Percentiles rank a stretch among this genome's conserved stretches.
phyloP scores from a whole-genome alignment of 192 early-diverging fungal species.

The Gonapodya prolifera region DNA sequence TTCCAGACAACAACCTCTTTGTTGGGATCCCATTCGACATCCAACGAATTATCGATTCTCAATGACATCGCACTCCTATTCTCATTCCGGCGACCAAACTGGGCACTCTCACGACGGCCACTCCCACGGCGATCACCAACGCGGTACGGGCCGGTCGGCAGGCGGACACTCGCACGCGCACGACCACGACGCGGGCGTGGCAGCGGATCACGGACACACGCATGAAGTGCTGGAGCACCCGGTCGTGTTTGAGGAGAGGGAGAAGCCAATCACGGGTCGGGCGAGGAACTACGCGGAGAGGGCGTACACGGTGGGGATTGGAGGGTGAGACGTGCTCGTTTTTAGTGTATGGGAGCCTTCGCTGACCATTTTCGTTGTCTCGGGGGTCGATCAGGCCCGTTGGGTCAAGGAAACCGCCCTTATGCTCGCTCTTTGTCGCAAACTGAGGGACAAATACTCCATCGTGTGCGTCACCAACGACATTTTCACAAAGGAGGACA shows the following conservation, averaged over 20 bases:
- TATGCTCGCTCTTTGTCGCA: slow-evolving; percentile 79
- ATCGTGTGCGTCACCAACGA: slow-evolving; percentile 93
- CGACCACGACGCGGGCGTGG: slow-evolving; percentile 7
- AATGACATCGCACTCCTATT: too few relatives aligned
- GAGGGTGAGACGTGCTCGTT: slow-evolving; percentile 57
- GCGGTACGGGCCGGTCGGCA: too few relatives aligned
- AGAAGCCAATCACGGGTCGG: slow-evolving; percentile 52
- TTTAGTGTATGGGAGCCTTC: background rate
- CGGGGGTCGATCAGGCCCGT: slow-evolving; percentile 53
- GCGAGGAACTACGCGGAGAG: slow-evolving; percentile 81
- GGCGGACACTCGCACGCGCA: slow-evolving; percentile 27
- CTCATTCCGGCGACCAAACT: too few relatives aligned
- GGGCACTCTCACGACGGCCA: slow-evolving; percentile 12
- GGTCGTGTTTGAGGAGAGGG: slow-evolving; percentile 63
- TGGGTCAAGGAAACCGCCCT: slow-evolving; percentile 89
- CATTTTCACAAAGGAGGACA: slow-evolving; percentile 94
- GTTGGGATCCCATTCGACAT: too few relatives aligned
- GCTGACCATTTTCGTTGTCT: background rate
- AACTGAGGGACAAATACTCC: slow-evolving; percentile 64
- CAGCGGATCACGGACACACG: slow-evolving; percentile 82
- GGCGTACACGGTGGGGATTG: slow-evolving; percentile 90
- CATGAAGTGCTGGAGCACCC: slow-evolving; percentile 85
- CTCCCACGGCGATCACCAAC: background rate
- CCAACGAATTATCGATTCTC: too few relatives aligned
- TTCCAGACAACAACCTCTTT: too few relatives aligned